A percentile compares a stretch with the other conserved stretches of the same genome.
Conservation (phyloP, 148 eudicot genomes). For the Hydrangea macrophylla region DNA sequence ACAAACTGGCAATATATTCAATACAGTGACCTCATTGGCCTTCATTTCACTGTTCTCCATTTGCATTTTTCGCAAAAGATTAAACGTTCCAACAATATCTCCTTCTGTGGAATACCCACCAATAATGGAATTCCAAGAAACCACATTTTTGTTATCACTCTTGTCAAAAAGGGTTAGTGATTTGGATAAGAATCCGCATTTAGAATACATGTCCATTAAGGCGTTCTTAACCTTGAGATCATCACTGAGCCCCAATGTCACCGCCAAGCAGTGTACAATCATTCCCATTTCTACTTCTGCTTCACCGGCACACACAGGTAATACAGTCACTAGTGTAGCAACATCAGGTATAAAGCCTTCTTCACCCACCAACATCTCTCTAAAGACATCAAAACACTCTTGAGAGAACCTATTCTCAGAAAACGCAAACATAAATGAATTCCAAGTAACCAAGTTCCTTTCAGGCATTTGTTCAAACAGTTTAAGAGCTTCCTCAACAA, state of each 20-base stretch:
- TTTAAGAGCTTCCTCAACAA: conserved; percentile 35
- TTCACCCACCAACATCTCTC: conserved; percentile 27
- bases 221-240: conserved; percentile 55
- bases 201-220: conserved; percentile 65
- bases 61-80: conserved; percentile 45
- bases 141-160: conserved; percentile 36
- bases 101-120: conserved; percentile 45
- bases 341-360: conserved; percentile 42
- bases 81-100: conserved; percentile 25
- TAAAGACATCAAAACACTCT: conserved; percentile 34
- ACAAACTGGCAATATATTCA: conserved; percentile 54
- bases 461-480: conserved; percentile 45
- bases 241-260: conserved; percentile 38
- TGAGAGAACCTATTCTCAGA: conserved; percentile 33
- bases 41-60: conserved; percentile 11
- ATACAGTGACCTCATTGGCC: conserved; percentile 46
- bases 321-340: conserved; percentile 50
- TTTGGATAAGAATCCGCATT: conserved; percentile 42
- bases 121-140: conserved; percentile 66
- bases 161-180: conserved; percentile 42
- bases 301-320: conserved; percentile 49
- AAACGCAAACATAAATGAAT: conserved; percentile 50
- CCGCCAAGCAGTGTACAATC: conserved; percentile 47
- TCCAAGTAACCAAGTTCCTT: conserved; percentile 67
- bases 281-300: conserved; percentile 38